Base-by-base conservation (phyloP, 306 rosid genomes). In the Mimosa pudica region DNA sequence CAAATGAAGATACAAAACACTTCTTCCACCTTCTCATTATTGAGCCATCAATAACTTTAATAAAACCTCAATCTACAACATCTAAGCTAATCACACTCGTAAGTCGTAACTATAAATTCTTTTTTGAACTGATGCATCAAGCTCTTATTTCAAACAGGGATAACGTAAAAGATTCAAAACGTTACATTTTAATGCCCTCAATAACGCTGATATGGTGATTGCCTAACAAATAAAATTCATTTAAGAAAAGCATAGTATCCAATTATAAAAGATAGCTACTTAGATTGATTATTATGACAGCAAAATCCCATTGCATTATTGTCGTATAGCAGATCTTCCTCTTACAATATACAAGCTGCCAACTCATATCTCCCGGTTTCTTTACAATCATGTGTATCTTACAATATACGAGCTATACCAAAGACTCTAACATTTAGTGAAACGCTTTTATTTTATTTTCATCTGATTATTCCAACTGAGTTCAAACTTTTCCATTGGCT, bases 401-500 rank as follows among this genome's bases (percentile, higher is more conserved):
- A 48, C 54, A 79, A 90, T 85, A 73, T 84, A 84, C 89, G 85
- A 5, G 14, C 33, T 44, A 71, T 71, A 71, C 68, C 79, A 74
- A 12, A 32, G n/a, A 62, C 9, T 30, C 67, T 0, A 57, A 52
- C 71, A 49, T 74, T 71, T 73, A 44, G 74, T 41, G 73, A 55
- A 41, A 68, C 79, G 49, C 63, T 55, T 24, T 24, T 24, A 24
- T 24, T 24, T 17, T 60, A n/a, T 68, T 52, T 17, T 55, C 70
- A 69, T 71, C 64, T 45, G 1, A 68, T 38, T 71, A 68, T 38
- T 71, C 47, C 71, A 77, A 35, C 11, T n/a, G 10, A 70, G 68
- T 7, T 88, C 82, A 82, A 68, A 76, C 64, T 41, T 82, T 86
- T 74, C 78, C 91, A 84, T 81, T 79, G 41, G 87, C 89, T 48